Evolutionary conservation across 2,329 filamentous ascomycete genomes (phyloP).

Genomic region (Juglanconis sp.): DNA sequence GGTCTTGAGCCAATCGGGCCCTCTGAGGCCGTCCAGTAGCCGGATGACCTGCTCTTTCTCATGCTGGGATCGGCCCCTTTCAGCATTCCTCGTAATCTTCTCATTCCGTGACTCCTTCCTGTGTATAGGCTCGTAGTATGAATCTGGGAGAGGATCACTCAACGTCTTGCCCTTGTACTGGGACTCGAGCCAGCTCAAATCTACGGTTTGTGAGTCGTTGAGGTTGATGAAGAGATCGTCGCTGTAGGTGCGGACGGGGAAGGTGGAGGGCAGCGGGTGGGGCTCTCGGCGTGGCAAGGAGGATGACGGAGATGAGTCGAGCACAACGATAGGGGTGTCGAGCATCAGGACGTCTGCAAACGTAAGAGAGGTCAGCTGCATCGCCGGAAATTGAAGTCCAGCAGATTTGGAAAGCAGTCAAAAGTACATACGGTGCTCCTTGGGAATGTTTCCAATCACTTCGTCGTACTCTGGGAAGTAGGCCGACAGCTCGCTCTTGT

Average conservation of each 20-base stretch:
- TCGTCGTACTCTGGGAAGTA: slow-evolving; percentile 96
- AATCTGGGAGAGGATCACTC: slow-evolving; percentile 56
- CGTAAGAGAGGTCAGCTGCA: slow-evolving; percentile 15
- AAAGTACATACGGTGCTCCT: slow-evolving; percentile 65
- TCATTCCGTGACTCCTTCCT: slow-evolving; percentile 59
- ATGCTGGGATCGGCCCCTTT: slow-evolving; percentile 63
- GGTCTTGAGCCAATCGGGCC: slow-evolving; percentile 87
- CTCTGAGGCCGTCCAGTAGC: slow-evolving; percentile 76
- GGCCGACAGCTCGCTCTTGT: slow-evolving; percentile 85
- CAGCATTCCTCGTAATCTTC: slow-evolving; percentile 60
- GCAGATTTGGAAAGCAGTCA: neutral
- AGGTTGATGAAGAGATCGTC: slow-evolving; percentile 56
- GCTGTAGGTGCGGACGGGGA: slow-evolving; percentile 49
- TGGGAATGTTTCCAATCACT: slow-evolving; percentile 80
- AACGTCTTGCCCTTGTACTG: slow-evolving; percentile 41
- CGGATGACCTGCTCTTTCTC: slow-evolving; percentile 64
- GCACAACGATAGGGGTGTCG: slow-evolving; percentile 70
- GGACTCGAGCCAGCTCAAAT: slow-evolving; percentile 51
- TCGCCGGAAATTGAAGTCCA: neutral
- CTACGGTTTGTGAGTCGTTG: slow-evolving; percentile 53
- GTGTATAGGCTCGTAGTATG: slow-evolving; percentile 52
- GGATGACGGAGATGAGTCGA: slow-evolving; percentile 49
- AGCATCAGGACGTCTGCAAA: slow-evolving; percentile 65
- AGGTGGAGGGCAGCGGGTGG: slow-evolving; percentile 24
- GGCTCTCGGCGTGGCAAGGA: slow-evolving; percentile 20